Evolutionary conservation across 116 monocot genomes (phyloP).

Genomic region (Zostera marina): DNA sequence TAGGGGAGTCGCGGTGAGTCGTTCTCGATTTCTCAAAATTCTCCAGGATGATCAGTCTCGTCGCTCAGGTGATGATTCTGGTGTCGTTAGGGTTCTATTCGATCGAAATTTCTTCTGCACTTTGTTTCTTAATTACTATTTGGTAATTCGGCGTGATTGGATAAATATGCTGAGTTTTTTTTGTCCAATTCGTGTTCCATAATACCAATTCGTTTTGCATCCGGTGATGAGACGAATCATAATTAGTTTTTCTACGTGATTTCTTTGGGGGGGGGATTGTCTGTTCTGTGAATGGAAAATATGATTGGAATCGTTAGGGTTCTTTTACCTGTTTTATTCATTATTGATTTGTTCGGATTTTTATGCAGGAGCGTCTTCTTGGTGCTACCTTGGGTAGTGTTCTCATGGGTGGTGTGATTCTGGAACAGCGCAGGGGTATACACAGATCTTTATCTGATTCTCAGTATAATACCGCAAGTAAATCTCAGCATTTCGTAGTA

Average conservation of each 20-base stretch:
- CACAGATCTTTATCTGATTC: slow-evolving; percentile 24
- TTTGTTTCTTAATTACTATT: neutral
- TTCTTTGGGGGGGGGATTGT: neutral
- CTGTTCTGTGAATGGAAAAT: neutral
- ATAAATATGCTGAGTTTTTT: neutral
- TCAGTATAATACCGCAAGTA: slow-evolving; percentile 4
- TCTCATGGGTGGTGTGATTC: slow-evolving; percentile 22
- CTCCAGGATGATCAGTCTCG: slow-evolving; percentile 37
- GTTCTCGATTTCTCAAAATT: neutral
- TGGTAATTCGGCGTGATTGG: neutral
- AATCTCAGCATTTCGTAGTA: slow-evolving; percentile 2
- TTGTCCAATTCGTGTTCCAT: neutral
- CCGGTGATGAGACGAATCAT: neutral
- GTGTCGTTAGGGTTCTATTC: neutral
- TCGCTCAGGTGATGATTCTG: slow-evolving; percentile 29
- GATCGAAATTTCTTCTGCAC: too few species aligned
- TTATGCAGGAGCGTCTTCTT: slow-evolving; percentile 45
- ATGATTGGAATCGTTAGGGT: neutral
- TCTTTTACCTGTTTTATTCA: neutral
- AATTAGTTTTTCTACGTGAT: neutral
- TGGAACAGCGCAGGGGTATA: slow-evolving; percentile 43
- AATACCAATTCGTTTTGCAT: neutral
- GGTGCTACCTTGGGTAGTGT: slow-evolving; percentile 34
- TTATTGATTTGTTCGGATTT: neutral
- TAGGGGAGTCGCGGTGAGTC: neutral